Evolutionary conservation across 257 asterid genomes (phyloP), one percentile per base, ranked within the genome.

Genomic region (Catharanthus roseus): DNA sequence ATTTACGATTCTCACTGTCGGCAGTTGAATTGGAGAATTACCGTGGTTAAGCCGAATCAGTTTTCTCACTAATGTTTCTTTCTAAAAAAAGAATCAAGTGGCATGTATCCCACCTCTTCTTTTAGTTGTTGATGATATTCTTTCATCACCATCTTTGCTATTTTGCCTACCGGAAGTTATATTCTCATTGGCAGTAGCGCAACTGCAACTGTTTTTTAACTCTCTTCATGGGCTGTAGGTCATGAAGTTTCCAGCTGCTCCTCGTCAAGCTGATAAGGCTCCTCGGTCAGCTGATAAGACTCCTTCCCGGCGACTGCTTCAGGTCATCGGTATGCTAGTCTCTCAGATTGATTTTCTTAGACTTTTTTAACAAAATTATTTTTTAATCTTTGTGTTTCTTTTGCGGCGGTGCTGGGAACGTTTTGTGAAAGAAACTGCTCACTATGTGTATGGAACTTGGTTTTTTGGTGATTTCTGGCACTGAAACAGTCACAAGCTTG

Each of bases 231-330:
- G 77, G 75, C 62, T 74, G 67, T 77, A 93, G 98, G 92, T 74
- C 74, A 21, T 50, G 76, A 93, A 86, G 86, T 77, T 82, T 73
- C 86, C 96, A 62, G 82, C 93, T 24, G 91, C 79, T 58, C 86
- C 92, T 6, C 85, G 86, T 76, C 96, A 85, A 64, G 72, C 77
- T 72, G 98, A 93, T 68, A 90, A 85, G 84, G 79, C 75, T 81
- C 90, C 91, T 6, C 82, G 86, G 78, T 95, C 84, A 70, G 74
- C 77, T 64, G 98, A 93, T 68, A 91, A 86, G 84, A 81, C 76
- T 80, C 90, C 88, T 69, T 82, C 96, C 19, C 90, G 81, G 65
- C 86, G 99, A 56, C 72, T 93, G 79, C 99, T 93, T 82, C 96
- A 93, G 86, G 88, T 93, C 80, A 79, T 80, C 44, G 99, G 99